These are phyloP conservation scores for Triangularia setosa DNA, from an alignment of 2,329 filamentous ascomycete genomes.

Conservation along the genomic window DNA sequence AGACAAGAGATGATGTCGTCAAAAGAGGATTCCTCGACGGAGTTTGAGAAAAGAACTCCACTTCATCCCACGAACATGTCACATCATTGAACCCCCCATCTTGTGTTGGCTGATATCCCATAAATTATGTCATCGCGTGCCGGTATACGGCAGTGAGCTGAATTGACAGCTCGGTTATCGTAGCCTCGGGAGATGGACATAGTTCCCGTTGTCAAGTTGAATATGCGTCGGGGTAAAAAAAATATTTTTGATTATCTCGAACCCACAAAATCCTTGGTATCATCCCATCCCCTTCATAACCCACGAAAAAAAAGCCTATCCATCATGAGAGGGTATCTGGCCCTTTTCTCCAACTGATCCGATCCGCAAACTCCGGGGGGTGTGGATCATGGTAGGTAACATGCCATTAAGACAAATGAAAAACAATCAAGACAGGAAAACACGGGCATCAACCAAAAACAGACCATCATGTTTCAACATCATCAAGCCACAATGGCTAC, in stretches of 20 bases:
- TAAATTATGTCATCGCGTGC: neutral
- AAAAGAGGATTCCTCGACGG: neutral
- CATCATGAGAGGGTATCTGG: neutral
- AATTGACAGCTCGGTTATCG: neutral
- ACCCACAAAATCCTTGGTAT: neutral
- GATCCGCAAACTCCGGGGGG: neutral
- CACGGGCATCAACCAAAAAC: neutral
- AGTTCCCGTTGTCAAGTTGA: neutral
- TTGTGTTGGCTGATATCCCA: neutral
- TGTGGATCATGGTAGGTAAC: neutral
- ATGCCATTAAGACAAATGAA: neutral
- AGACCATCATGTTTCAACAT: neutral
- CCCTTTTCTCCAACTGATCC: neutral
- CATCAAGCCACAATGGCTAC: neutral
- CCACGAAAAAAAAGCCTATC: neutral
- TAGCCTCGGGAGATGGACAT: neutral
- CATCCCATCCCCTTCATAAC: neutral
- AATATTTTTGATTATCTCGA: neutral
- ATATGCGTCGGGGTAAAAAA: neutral
- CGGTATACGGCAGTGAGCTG: neutral
- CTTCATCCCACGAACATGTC: neutral
- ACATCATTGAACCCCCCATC: no score
- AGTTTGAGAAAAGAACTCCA: neutral
- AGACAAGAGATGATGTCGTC: neutral
- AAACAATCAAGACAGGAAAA: neutral